A percentile compares a stretch with the other conserved stretches of the same genome.
Conservation (phyloP, 2,329 filamentous ascomycete species). For the Calonectria ilicicola region DNA sequence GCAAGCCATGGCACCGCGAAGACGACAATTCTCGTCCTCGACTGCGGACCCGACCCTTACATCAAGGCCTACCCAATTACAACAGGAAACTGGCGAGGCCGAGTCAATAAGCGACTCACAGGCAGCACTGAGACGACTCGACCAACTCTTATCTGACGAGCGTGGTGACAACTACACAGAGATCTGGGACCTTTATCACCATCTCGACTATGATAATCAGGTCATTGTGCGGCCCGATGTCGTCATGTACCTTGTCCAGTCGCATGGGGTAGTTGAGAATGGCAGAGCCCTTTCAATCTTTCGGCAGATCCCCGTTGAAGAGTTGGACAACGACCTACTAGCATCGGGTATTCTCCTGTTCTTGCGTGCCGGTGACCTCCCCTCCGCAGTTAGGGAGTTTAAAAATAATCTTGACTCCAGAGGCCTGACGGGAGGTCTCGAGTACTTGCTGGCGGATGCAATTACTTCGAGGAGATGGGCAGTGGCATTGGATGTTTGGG, state of each 20-base stretch:
- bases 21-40: constrained; percentile 44
- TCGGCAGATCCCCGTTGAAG: constrained; percentile 46
- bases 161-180: constrained; percentile 50
- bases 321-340: constrained; percentile 57
- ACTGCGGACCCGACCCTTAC: constrained; percentile 19
- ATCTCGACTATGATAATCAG: constrained; percentile 49
- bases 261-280: constrained; percentile 56
- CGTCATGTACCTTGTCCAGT: constrained; percentile 57
- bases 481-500: constrained; percentile 51
- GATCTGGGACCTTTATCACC: constrained; percentile 58
- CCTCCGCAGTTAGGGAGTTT: constrained; percentile 55
- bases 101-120: not conserved
- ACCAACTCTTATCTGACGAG: constrained; percentile 40
- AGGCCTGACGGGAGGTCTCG: constrained; percentile 54
- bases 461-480: constrained; percentile 53
- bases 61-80: not conserved
- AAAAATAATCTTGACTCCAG: constrained; percentile 49
- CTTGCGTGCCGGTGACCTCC: constrained; percentile 53
- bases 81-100: not conserved
- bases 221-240: constrained; percentile 47
- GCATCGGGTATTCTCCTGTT: constrained; percentile 56
- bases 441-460: constrained; percentile 56
- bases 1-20: constrained; percentile 31
- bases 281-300: constrained; percentile 61
- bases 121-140: constrained; percentile 10